These are phyloP conservation scores for Yamadazyma diddensiae DNA, from an alignment of 1,139 yeast species.

Conservation along the genomic window DNA sequence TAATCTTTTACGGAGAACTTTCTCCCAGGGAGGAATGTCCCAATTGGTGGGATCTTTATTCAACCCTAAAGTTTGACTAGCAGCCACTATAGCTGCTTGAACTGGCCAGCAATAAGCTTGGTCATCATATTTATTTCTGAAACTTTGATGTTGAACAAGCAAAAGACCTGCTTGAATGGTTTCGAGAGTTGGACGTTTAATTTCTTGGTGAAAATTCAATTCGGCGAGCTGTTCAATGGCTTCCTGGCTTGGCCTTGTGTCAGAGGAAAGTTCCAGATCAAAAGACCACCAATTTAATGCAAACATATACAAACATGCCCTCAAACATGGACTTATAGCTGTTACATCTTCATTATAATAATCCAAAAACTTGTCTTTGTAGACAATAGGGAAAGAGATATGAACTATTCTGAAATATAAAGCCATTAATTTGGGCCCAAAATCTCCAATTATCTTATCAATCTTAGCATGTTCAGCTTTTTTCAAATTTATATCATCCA, in stretches of 20 bases:
- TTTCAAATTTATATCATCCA: slow-evolving; percentile 3
- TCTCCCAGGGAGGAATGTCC: slow-evolving; percentile 12
- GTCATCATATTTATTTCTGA: slow-evolving; percentile 10
- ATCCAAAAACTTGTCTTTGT: slow-evolving; percentile 9
- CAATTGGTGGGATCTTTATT: slow-evolving; percentile 11
- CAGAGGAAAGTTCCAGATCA: slow-evolving; percentile 11
- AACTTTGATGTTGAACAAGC: slow-evolving; percentile 15
- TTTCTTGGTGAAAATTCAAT: slow-evolving; percentile 9
- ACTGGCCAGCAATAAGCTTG: slow-evolving; percentile 13
- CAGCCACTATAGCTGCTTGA: slow-evolving; percentile 13
- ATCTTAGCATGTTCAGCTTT: slow-evolving; percentile 6
- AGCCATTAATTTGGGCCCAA: slow-evolving; percentile 12
- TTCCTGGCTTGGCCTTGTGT: slow-evolving; percentile 11
- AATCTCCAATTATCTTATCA: slow-evolving; percentile 10
- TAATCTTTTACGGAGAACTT: slow-evolving; percentile 10
- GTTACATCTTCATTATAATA: slow-evolving; percentile 6
- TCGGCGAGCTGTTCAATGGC: slow-evolving; percentile 14
- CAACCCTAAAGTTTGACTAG: slow-evolving; percentile 13
- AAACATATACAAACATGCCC: slow-evolving; percentile 14
- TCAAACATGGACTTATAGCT: slow-evolving; percentile 10
- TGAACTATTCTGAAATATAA: slow-evolving; percentile 15
- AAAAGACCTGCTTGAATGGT: slow-evolving; percentile 16
- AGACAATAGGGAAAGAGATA: slow-evolving; percentile 13
- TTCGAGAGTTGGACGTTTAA: slow-evolving; percentile 11
- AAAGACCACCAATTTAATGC: slow-evolving; percentile 17